phyloP scores from a whole-genome alignment of 306 rosid genomes.

The Rubus idaeus region DNA sequence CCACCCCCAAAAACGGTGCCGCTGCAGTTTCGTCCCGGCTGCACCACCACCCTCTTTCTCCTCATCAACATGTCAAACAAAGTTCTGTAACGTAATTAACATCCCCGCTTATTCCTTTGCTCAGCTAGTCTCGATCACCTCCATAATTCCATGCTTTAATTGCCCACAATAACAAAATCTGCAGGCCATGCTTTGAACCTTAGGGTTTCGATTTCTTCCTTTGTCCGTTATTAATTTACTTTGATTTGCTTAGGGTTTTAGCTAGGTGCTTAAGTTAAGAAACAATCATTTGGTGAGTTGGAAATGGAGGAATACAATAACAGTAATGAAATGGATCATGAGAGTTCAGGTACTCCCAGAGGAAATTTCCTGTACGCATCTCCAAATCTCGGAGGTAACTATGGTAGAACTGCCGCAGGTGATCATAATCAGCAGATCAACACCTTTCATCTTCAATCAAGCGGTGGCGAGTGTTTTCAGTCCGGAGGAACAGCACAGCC shows the following conservation, averaged over 20 bases:
- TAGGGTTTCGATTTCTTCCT: constrained; percentile 28
- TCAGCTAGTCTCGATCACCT: constrained; percentile 22
- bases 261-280: constrained; percentile 9
- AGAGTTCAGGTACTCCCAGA: constrained; percentile 47
- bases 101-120: constrained; percentile 3
- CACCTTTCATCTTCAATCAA: constrained; percentile 63
- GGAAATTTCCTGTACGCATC: constrained; percentile 76
- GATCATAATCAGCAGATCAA: constrained; percentile 40
- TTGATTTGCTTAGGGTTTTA: constrained; percentile 26
- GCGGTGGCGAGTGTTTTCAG: constrained; percentile 46
- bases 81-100: not conserved
- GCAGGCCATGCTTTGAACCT: constrained; percentile 2
- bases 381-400: constrained; percentile 36
- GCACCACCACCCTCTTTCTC: constrained; percentile 22
- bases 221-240: not conserved
- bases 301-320: constrained; percentile 70
- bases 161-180: not conserved
- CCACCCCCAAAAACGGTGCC: constrained; percentile 32
- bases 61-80: constrained; percentile 5
- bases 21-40: constrained; percentile 38
- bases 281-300: not conserved
- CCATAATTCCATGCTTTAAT: not conserved
- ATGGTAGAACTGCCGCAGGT: constrained; percentile 38
- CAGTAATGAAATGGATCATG: constrained; percentile 50
- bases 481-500: constrained; percentile 40